These are phyloP conservation scores for Pseudodiploospora longispora DNA, from an alignment of 2,329 filamentous ascomycete genomes.

Conservation along the genomic window DNA sequence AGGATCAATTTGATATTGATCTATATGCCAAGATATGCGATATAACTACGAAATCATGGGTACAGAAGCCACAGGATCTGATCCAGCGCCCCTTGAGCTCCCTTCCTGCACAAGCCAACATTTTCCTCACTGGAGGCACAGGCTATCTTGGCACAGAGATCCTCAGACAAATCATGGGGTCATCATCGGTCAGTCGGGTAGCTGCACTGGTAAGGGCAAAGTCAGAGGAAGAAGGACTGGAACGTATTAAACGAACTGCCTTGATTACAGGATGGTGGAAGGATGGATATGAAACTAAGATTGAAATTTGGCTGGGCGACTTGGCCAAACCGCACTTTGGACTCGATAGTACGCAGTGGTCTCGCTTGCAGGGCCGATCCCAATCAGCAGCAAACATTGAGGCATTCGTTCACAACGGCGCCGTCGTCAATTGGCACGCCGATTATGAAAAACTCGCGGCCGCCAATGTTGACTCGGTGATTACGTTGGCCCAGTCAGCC, in stretches of 20 bases:
- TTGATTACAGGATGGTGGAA: slow-evolving; percentile 5
- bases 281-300: slow-evolving; percentile 1
- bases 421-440: slow-evolving; percentile 71
- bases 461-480: slow-evolving; percentile 54
- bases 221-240: background rate
- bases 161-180: slow-evolving; percentile 3
- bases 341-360: slow-evolving; percentile 53
- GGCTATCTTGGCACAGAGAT: slow-evolving; percentile 11
- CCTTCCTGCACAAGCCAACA: slow-evolving; percentile 1
- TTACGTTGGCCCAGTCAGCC: slow-evolving; percentile 11
- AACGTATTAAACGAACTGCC: slow-evolving; percentile 3
- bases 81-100: background rate
- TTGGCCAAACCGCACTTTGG: slow-evolving; percentile 60
- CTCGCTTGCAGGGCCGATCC: slow-evolving; percentile 36
- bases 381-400: slow-evolving; percentile 49
- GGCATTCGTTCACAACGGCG: slow-evolving; percentile 73
- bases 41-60: background rate
- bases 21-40: slow-evolving; percentile 1
- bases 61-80: background rate
- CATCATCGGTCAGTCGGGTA: background rate
- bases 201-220: slow-evolving; percentile 3
- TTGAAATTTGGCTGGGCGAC: slow-evolving; percentile 5
- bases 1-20: background rate
- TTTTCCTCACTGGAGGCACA: slow-evolving; percentile 13
- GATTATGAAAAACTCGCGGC: slow-evolving; percentile 64